Percentiles rank a stretch among this genome's conserved stretches.
phyloP scores from a whole-genome alignment of 108 stramenopile species.

The Aureococcus anophagefferens region DNA sequence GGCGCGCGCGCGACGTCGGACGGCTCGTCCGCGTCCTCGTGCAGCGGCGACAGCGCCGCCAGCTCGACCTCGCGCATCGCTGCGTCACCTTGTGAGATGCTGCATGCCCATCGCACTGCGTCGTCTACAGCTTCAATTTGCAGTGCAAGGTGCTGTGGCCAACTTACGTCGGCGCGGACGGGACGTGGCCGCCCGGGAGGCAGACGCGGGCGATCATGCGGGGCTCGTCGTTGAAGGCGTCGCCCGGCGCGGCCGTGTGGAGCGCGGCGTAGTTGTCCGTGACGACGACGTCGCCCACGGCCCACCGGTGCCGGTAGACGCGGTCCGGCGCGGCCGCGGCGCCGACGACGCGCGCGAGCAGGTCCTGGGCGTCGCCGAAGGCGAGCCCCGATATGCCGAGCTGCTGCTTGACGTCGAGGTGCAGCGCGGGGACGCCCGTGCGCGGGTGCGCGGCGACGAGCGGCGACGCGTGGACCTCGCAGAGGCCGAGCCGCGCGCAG shows the following conservation, averaged over 20 bases:
- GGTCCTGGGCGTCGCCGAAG: background rate
- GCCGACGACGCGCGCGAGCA: background rate
- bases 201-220: background rate
- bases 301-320: background rate
- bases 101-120: no score
- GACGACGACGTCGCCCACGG: background rate
- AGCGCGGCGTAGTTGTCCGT: background rate
- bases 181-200: background rate
- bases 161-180: background rate
- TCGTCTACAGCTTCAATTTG: no score
- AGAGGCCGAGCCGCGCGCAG: background rate
- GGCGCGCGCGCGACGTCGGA: no score
- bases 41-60: no score
- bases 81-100: no score
- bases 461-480: background rate
- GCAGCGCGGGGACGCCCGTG: background rate
- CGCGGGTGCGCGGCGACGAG: background rate
- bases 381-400: background rate
- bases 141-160: no score
- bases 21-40: no score
- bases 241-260: background rate
- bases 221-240: background rate
- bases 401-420: slow-evolving; percentile 1
- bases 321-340: background rate
- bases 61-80: no score